Conservation (phyloP, 2,329 filamentous ascomycete species). For the Blumeria hordei region DNA sequence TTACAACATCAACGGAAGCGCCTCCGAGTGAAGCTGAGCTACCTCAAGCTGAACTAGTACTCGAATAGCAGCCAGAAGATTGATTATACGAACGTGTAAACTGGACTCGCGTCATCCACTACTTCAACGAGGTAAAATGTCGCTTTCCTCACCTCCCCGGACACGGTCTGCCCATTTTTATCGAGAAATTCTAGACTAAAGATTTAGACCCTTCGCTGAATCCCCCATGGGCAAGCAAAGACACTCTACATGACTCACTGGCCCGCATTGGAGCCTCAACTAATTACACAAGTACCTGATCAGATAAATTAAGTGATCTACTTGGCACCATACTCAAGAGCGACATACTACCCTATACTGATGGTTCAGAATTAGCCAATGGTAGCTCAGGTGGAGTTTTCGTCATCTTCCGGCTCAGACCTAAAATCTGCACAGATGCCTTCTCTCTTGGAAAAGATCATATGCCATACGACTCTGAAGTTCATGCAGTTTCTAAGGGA, state of each 20-base stretch:
- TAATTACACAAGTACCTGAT: background rate
- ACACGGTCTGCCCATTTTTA: background rate
- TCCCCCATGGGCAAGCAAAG: background rate
- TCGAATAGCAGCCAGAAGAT: background rate
- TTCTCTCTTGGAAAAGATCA: background rate
- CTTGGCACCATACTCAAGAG: background rate
- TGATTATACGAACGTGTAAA: background rate
- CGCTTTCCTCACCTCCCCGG: background rate
- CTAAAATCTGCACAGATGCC: background rate
- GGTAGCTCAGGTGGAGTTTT: background rate
- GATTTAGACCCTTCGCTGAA: background rate
- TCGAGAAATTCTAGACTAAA: background rate
- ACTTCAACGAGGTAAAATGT: background rate
- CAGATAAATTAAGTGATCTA: background rate
- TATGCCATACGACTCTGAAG: background rate
- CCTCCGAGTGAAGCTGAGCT: background rate
- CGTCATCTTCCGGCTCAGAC: background rate
- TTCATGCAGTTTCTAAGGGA: background rate
- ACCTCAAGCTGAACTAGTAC: background rate
- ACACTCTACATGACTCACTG: background rate
- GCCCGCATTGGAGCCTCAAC: background rate
- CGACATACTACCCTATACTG: background rate
- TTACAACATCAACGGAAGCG: background rate
- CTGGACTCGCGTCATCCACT: background rate
- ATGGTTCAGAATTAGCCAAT: background rate